Conservation (phyloP, 176 grass and related monocot species). For the Carex cristatella region DNA sequence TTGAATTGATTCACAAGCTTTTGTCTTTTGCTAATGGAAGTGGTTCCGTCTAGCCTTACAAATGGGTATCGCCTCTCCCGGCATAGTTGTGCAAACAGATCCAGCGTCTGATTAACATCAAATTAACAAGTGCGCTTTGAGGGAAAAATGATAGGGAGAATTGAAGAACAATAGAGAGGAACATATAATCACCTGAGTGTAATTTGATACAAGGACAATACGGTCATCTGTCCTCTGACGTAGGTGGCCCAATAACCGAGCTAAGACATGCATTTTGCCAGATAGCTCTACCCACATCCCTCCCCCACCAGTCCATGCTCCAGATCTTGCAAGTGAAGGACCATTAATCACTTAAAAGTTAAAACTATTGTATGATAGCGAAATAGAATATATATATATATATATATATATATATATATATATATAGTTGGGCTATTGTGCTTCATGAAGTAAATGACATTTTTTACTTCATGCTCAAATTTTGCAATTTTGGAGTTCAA, state of each 20-base stretch:
- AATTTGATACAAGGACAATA: constrained; percentile 98
- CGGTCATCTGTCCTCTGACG: constrained; percentile 85
- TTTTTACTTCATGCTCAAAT: too few species aligned
- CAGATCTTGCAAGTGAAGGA: constrained; percentile 51
- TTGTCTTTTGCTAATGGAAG: constrained; percentile 95
- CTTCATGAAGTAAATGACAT: too few species aligned
- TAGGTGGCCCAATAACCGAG: constrained; percentile 75
- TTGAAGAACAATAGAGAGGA: constrained; percentile 13
- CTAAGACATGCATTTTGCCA: constrained; percentile 97
- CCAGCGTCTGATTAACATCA: constrained; percentile 54
- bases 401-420: too few species aligned
- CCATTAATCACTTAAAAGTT: neutral
- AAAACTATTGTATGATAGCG: neutral
- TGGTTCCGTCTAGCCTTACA: constrained; percentile 87
- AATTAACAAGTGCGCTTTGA: constrained; percentile 6
- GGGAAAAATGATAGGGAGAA: constrained; percentile 10
- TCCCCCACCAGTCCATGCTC: constrained; percentile 86
- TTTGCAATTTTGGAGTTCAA: too few species aligned
- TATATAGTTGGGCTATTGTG: too few species aligned
- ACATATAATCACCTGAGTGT: constrained; percentile 65
- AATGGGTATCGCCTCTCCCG: constrained; percentile 92
- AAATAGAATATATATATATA: neutral
- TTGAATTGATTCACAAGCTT: constrained; percentile 93
- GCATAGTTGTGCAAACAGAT: constrained; percentile 95
- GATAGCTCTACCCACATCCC: constrained; percentile 97